phyloP scores from a whole-genome alignment of 2,329 filamentous ascomycete genomes.

The Graphilbum fragrans region DNA sequence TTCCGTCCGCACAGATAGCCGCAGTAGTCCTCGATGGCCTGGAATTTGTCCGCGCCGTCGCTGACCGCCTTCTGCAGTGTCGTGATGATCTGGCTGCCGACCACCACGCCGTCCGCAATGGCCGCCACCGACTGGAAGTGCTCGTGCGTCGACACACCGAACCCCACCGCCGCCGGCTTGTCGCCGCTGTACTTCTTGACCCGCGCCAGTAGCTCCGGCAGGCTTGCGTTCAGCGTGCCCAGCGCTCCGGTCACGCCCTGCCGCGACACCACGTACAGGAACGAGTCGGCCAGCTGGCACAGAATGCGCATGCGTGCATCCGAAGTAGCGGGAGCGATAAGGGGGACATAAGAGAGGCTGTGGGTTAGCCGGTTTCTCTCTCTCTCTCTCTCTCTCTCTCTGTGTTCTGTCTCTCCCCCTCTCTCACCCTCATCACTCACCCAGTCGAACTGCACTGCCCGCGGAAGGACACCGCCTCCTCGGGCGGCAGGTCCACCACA shows the following conservation, averaged over 20 bases:
- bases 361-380: conserved; percentile 3
- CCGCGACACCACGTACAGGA: conserved; percentile 95
- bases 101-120: conserved; percentile 87
- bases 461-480: conserved; percentile 89
- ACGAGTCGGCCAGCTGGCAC: conserved; percentile 93
- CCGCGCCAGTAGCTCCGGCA: conserved; percentile 69
- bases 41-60: conserved; percentile 26
- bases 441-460: conserved; percentile 68
- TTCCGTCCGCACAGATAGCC: conserved; percentile 48
- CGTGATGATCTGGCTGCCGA: conserved; percentile 89
- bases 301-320: conserved; percentile 89
- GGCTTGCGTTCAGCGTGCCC: conserved; percentile 66
- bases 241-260: conserved; percentile 94
- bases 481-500: conserved; percentile 86
- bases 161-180: conserved; percentile 83
- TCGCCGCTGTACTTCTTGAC: conserved; percentile 90
- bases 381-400: background rate
- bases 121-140: conserved; percentile 80
- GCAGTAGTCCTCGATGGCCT: conserved; percentile 79
- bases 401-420: background rate
- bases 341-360: conserved; percentile 86
- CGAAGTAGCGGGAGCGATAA: conserved; percentile 89
- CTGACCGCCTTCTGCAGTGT: conserved; percentile 59
- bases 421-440: too few species aligned
- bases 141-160: conserved; percentile 89